These are phyloP conservation scores for Beauveria rudraprayagi DNA, from an alignment of 2,329 filamentous ascomycete species.

Conservation along the genomic window DNA sequence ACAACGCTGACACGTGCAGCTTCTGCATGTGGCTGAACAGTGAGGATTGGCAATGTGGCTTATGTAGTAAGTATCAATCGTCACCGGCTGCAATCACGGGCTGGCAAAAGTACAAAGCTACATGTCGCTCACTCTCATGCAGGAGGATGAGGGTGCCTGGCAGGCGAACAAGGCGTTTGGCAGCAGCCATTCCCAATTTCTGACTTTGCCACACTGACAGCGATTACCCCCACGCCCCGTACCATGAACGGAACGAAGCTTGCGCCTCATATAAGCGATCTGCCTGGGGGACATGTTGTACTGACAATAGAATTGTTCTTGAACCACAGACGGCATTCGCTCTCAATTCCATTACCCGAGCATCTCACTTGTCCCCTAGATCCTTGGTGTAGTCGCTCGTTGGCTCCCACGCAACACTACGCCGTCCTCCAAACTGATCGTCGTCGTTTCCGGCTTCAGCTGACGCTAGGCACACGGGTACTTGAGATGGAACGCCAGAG, in stretches of 20 bases:
- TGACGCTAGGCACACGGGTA: not conserved
- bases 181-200: not conserved
- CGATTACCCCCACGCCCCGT: not conserved
- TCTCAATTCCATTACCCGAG: too few species aligned
- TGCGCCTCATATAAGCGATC: not conserved
- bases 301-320: too few species aligned
- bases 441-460: not conserved
- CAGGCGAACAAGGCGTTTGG: constrained; percentile 4
- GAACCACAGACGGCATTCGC: too few species aligned
- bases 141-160: not conserved
- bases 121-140: not conserved
- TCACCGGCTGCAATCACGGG: not conserved
- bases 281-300: not conserved
- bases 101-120: not conserved
- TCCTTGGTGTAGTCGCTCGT: too few species aligned
- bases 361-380: not conserved
- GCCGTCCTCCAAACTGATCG: too few species aligned
- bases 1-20: not conserved
- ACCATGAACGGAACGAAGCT: not conserved
- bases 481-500: constrained; percentile 4
- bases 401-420: too few species aligned
- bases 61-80: not conserved
- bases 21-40: not conserved
- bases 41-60: not conserved
- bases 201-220: not conserved